A percentile compares a stretch with the other conserved stretches of the same genome.
These are phyloP conservation scores for Posidonia oceanica DNA, from an alignment of 116 monocot species.

Conservation along the genomic window DNA sequence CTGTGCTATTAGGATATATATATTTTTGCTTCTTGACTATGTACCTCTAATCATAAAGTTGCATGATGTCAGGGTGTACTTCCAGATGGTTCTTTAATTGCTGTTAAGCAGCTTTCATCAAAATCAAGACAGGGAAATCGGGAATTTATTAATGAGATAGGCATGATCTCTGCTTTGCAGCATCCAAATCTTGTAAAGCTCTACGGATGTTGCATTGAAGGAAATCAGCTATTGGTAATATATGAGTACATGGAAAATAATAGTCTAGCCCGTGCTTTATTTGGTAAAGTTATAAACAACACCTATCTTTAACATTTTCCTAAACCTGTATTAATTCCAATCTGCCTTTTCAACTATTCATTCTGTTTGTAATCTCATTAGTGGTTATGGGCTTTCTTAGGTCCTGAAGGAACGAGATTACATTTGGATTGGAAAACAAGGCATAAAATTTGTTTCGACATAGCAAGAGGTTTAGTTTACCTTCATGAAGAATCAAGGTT, in stretches of 20 bases:
- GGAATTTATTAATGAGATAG: conserved; percentile 48
- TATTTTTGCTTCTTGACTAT: neutral
- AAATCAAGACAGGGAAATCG: conserved; percentile 46
- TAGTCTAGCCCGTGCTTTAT: conserved; percentile 39
- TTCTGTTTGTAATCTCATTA: neutral
- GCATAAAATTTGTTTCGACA: conserved; percentile 28
- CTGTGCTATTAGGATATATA: neutral
- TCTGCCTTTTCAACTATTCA: neutral
- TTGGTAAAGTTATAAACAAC: conserved; percentile 14
- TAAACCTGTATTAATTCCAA: no score
- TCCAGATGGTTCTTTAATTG: conserved; percentile 26
- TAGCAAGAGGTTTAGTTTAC: conserved; percentile 39
- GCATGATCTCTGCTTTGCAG: conserved; percentile 37
- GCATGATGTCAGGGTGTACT: conserved; percentile 24
- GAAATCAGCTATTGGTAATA: conserved; percentile 30
- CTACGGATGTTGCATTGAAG: conserved; percentile 39
- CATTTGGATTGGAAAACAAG: conserved; percentile 31
- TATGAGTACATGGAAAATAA: conserved; percentile 56
- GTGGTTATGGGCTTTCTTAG: conserved; percentile 1
- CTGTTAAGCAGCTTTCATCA: conserved; percentile 43
- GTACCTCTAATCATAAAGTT: neutral
- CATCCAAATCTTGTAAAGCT: conserved; percentile 51
- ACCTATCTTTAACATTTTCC: neutral
- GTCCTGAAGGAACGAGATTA: conserved; percentile 11
- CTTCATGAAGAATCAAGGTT: conserved; percentile 34